Evolutionary conservation across 768 basidiomycete genomes (phyloP), one percentile per base, ranked within the genome.

Genomic region (Trametes gibbosa): DNA sequence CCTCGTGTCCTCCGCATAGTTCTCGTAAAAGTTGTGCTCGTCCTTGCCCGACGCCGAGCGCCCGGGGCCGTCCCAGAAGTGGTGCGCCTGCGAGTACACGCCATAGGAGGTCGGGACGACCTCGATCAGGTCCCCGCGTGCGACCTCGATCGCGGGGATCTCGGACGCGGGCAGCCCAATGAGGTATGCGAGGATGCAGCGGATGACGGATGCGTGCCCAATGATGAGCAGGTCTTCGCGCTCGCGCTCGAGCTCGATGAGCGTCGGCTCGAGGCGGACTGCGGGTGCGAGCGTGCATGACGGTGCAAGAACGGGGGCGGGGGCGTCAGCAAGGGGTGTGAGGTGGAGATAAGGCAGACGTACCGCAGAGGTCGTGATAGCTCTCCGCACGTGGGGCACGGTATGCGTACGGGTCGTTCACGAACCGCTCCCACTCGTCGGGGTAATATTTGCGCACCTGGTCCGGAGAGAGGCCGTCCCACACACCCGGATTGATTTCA

Each of bases 401-500:
- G 73, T 92, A 95, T 13, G 89, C 80, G 69, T 98, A 98, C 1
- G 96, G 96, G 68, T 99, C 96, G 66, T 87, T 88, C 46, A 90
- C 77, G 76, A 96, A 95, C 24, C 93, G 80, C 62, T 89, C 89
- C 92, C 92, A 98, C 70, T 99, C 97, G 53, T 88, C 90, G 0
- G 96, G 92, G 71, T 95, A 98, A 66, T 85, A 86, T 72, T 87
- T 88, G 71, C 86, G 85, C 19, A 93, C 95, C 68, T 96, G 88
- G 63, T 92, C 90, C 0, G 92, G 89, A 1, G 89, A 90, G 39
- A 98, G 79, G 0, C 97, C 97, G 71, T 98, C 97, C 95, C 95
- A 97, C 17, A 98, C 86, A 7, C 89, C 96, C 51, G 95, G 96
- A 68, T 99, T 99, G 69, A 98, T 97, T 77, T 99, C 97, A 51